Conservation (phyloP, 73 alveolate species). For the Effrenium voratum region DNA sequence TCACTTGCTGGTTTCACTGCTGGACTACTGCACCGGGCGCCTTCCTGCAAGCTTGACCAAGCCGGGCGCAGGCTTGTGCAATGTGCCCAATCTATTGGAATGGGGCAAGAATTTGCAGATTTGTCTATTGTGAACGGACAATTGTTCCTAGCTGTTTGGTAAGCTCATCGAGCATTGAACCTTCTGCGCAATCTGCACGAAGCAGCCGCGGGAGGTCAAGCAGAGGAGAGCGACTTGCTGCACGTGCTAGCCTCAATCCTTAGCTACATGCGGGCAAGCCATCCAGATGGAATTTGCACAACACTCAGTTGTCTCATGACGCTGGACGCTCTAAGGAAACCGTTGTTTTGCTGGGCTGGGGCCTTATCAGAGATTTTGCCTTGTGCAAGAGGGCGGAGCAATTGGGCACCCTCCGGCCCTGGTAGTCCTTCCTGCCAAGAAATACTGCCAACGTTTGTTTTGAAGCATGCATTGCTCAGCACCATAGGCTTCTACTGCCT, state of each 20-base stretch:
- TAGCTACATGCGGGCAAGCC: neutral
- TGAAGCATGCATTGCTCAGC: neutral
- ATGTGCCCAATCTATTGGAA: neutral
- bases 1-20: constrained; percentile 45
- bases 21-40: constrained; percentile 79
- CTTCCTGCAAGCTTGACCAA: constrained; percentile 40
- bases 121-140: too few relatives aligned
- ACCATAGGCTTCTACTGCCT: constrained; percentile 62
- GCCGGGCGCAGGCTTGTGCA: neutral
- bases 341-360: constrained; percentile 51
- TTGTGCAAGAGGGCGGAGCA: neutral
- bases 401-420: neutral
- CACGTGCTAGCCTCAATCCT: neutral
- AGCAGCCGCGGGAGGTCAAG: constrained; percentile 33
- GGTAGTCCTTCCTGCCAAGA: neutral
- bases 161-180: too few relatives aligned
- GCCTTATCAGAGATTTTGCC: neutral
- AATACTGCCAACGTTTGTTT: neutral
- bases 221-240: constrained; percentile 77
- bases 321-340: neutral
- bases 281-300: neutral
- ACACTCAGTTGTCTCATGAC: neutral
- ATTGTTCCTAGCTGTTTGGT: too few relatives aligned
- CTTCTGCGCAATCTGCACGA: neutral
- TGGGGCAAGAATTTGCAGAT: too few relatives aligned